Conservation (phyloP, 2,329 filamentous ascomycete species). For the Tolypocladium amazonense region DNA sequence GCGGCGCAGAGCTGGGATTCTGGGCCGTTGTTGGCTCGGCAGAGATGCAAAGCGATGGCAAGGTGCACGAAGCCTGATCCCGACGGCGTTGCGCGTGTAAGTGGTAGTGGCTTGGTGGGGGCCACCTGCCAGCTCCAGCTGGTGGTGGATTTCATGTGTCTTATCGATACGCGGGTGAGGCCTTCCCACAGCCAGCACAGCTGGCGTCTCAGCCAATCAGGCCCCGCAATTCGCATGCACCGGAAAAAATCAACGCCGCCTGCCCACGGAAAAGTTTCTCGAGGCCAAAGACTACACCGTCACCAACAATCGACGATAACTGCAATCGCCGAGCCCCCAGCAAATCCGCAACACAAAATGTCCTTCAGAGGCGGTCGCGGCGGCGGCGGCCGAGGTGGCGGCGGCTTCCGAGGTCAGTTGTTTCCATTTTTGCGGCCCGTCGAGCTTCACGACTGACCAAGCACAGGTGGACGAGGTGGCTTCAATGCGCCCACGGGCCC, state of each 20-base stretch:
- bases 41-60: background rate
- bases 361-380: constrained; percentile 11
- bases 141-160: too few relatives aligned
- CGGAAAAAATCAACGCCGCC: constrained; percentile 2
- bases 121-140: background rate
- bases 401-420: constrained; percentile 9
- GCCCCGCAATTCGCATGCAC: background rate
- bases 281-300: background rate
- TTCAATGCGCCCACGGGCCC: constrained; percentile 7
- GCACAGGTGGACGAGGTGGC: constrained; percentile 10
- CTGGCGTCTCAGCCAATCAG: background rate
- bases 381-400: constrained; percentile 10
- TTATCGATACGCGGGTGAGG: background rate
- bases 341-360: constrained; percentile 5
- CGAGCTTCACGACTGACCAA: background rate
- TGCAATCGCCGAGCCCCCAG: background rate
- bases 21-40: background rate
- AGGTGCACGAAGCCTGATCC: background rate
- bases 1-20: background rate
- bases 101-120: background rate
- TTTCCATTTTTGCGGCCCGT: background rate
- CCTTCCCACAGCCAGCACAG: background rate
- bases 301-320: background rate
- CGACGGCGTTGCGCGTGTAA: background rate
- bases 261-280: constrained; percentile 6